These are phyloP conservation scores for Vigna nakashimae DNA, from an alignment of 306 rosid genomes.

Conservation along the genomic window DNA sequence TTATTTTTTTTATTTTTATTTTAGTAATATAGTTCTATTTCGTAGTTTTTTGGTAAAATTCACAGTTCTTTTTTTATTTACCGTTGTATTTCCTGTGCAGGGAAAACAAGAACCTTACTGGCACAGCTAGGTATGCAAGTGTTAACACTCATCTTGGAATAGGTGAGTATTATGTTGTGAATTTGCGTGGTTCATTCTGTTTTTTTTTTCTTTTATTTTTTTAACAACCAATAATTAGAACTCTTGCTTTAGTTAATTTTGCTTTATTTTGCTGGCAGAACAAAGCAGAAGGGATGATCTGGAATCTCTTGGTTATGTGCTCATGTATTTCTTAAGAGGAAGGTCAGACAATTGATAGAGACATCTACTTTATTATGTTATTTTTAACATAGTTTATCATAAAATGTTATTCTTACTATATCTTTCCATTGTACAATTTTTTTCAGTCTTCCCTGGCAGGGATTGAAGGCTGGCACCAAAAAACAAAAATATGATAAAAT, in stretches of 20 bases:
- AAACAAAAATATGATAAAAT: conserved; percentile 95
- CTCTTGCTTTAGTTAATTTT: conserved; percentile 30
- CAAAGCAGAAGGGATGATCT: conserved; percentile 99
- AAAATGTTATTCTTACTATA: conserved; percentile 25
- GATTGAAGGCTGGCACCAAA: conserved; percentile 96
- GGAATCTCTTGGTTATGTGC: conserved; percentile 99
- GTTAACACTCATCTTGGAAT: conserved; percentile 99
- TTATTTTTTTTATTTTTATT: neutral
- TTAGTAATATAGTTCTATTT: conserved; percentile 5
- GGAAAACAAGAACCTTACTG: conserved; percentile 99
- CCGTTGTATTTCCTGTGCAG: conserved; percentile 50
- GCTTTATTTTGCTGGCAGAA: conserved; percentile 65
- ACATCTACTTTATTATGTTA: conserved; percentile 32
- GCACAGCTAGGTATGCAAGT: conserved; percentile 99
- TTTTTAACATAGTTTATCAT: neutral
- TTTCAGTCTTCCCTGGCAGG: conserved; percentile 99
- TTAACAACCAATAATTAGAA: conserved; percentile 27
- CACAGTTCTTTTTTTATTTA: neutral
- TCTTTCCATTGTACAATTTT: conserved; percentile 31
- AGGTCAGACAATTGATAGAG: conserved; percentile 64
- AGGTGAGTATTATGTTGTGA: conserved; percentile 66
- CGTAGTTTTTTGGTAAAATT: conserved; percentile 16
- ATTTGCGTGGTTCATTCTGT: conserved; percentile 29
- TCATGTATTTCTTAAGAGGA: conserved; percentile 98
- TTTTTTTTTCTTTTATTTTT: conserved; percentile 12